Evolutionary conservation across 371 early-diverging fungal species (phyloP).

Genomic region (Mortierella sp.): DNA sequence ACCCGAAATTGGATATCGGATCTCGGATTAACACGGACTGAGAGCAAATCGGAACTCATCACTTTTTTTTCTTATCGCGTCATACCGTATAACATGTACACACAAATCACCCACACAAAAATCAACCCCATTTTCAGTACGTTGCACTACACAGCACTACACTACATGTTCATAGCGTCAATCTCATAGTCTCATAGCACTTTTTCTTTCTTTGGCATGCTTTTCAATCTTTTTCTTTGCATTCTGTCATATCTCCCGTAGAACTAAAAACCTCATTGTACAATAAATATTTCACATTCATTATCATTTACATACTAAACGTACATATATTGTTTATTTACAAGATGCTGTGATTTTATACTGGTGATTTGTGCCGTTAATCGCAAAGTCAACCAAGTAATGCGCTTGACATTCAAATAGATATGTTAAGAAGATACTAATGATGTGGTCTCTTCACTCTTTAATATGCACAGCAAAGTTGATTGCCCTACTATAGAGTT

Average conservation of each 20-base stretch:
- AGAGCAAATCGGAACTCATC: slow-evolving; percentile 6
- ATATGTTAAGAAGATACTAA: too few relatives aligned
- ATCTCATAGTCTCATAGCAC: background rate
- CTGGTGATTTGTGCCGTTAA: too few relatives aligned
- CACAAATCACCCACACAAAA: background rate
- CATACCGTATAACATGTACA: background rate
- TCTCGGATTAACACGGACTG: slow-evolving; percentile 37
- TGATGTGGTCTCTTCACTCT: too few relatives aligned
- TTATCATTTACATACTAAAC: background rate
- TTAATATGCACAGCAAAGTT: too few relatives aligned
- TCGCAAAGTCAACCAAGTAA: too few relatives aligned
- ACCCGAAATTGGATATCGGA: slow-evolving; percentile 5
- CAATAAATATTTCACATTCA: slow-evolving; percentile 20
- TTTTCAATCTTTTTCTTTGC: too few relatives aligned
- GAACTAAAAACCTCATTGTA: slow-evolving; percentile 21
- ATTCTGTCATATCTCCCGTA: too few relatives aligned
- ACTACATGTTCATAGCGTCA: background rate
- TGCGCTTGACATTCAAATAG: too few relatives aligned
- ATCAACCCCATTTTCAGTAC: background rate
- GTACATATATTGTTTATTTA: slow-evolving; percentile 22
- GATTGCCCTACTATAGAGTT: too few relatives aligned
- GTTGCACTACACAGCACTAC: background rate
- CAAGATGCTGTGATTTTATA: slow-evolving; percentile 3
- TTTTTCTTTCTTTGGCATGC: slow-evolving; percentile 7
- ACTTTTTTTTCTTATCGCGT: slow-evolving; percentile 2